Base-by-base conservation (phyloP, 176 grass and related monocot species). In the Hyparrhenia diplandra region DNA sequence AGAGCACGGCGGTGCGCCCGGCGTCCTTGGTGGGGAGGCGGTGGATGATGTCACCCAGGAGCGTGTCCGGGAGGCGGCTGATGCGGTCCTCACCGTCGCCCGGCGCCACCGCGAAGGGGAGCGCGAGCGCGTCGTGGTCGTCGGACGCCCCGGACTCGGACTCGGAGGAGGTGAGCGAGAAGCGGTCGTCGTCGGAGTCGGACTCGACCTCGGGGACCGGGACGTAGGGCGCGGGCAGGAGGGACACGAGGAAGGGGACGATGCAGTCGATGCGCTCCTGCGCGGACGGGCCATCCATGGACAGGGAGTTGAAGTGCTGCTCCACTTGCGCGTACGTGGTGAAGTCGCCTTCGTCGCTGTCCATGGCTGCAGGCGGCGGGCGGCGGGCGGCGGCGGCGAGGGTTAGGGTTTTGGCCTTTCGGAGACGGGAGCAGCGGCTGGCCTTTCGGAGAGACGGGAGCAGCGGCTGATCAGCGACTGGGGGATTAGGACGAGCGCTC, bases 1-100 rank as follows among this genome's bases (percentile, higher is more conserved):
- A 82, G 8, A 87, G 79, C 29, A 4, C 67, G 45, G 63, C 41
- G 80, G 86, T 83, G 42, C 80, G 74, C 20, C 42, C 80, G 32
- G 86, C 80, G 0, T 87, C 79, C 39, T 40, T 82, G 37, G 71
- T 76, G 72, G 78, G 37, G 70, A 87, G 78, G 78, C 79, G 64
- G 36, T 18, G 34, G 79, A 87, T 14, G 85, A 87, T 69, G 62
- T 68, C 42, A 52, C 63, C 27, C 29, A 87, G 85, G 58, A 87
- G n/a, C 16, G 14, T 9, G 63, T 69, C 16, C 28, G 71, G 37
- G 25, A 86, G 85, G 46, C 69, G 61, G 85, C 78, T 10, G 61
- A 69, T 69, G 78, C n/a, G 70, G 62, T 81, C 85, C 64, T 40
- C 71, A 6, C 65, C 85, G 41, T 75, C 79, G 8, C 16, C 71